A percentile compares a stretch with the other conserved stretches of the same genome.
Evolutionary conservation across 2,329 filamentous ascomycete genomes (phyloP).

Genomic region (Lecanicillium sp.): DNA sequence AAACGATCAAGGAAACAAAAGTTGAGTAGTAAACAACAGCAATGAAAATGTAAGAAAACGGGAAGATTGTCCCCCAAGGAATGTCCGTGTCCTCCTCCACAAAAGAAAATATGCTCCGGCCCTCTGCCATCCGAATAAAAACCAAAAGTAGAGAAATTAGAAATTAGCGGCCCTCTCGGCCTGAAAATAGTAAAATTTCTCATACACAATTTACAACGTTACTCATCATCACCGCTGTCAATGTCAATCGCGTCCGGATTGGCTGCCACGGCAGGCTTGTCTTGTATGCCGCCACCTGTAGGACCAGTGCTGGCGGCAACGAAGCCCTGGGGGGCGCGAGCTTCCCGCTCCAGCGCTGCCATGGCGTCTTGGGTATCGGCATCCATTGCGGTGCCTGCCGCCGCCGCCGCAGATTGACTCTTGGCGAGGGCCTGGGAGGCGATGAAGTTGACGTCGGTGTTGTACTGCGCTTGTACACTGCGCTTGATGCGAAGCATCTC

Average conservation of each 20-base stretch:
- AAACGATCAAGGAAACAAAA: not conserved
- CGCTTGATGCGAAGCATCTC: conserved; percentile 98
- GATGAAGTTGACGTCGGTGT: conserved; percentile 98
- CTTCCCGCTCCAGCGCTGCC: conserved; percentile 80
- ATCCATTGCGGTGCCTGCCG: conserved; percentile 40
- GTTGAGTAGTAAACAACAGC: conserved; percentile 15
- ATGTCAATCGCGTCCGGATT: conserved; percentile 86
- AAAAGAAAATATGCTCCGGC: too few species aligned
- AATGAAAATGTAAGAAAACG: conserved; percentile 16
- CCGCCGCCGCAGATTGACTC: conserved; percentile 58
- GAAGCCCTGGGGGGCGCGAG: conserved; percentile 83
- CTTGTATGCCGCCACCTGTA: conserved; percentile 45
- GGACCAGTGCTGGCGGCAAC: conserved; percentile 77
- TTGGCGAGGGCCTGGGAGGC: conserved; percentile 89
- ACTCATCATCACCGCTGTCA: conserved; percentile 62
- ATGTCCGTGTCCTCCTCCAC: not conserved
- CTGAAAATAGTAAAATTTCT: not conserved
- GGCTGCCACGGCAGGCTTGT: conserved; percentile 41
- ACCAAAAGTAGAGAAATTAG: not conserved
- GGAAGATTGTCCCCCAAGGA: conserved; percentile 1
- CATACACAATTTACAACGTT: not conserved
- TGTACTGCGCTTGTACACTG: conserved; percentile 95
- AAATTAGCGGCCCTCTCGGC: not conserved
- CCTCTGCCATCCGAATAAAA: too few species aligned
- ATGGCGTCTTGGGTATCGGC: conserved; percentile 63